These are phyloP conservation scores for Chenopodium berlandieri DNA, from an alignment of 148 eudicot genomes.

Conservation along the genomic window DNA sequence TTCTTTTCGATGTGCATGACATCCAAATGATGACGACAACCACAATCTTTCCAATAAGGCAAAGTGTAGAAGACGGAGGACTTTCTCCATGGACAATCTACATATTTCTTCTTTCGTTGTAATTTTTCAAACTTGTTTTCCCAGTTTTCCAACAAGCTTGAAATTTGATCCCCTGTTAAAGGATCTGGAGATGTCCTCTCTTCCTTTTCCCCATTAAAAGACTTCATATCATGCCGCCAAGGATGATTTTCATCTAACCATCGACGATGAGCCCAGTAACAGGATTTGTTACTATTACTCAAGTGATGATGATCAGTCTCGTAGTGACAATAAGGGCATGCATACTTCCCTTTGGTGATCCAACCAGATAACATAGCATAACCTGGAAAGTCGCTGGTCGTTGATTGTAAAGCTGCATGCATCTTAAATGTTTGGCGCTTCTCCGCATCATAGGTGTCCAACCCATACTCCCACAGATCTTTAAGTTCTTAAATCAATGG, in stretches of 20 bases:
- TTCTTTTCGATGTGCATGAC: slow-evolving; percentile 22
- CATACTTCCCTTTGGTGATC: too few species aligned
- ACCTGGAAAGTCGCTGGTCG: not conserved
- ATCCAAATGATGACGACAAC: not conserved
- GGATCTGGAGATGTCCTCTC: not conserved
- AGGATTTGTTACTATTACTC: too few species aligned
- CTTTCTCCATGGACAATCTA: slow-evolving; percentile 1
- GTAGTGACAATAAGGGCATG: too few species aligned
- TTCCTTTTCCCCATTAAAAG: not conserved
- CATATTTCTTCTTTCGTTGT: not conserved
- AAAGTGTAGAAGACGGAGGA: not conserved
- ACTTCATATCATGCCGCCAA: too few species aligned
- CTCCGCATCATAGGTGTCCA: not conserved
- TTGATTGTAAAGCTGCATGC: slow-evolving; percentile 2
- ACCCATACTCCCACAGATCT: not conserved
- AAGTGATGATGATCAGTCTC: too few species aligned
- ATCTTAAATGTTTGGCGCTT: not conserved
- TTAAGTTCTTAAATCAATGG: too few species aligned
- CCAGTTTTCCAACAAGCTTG: not conserved
- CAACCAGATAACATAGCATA: too few species aligned
- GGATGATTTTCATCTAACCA: too few species aligned
- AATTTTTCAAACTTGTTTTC: not conserved
- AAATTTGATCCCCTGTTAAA: not conserved
- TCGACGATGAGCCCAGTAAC: too few species aligned
- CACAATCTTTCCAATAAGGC: slow-evolving; percentile 2